phyloP scores from a whole-genome alignment of 225 moss, liverwort and hornwort genomes.

The Pseudoscleropodium purum region DNA sequence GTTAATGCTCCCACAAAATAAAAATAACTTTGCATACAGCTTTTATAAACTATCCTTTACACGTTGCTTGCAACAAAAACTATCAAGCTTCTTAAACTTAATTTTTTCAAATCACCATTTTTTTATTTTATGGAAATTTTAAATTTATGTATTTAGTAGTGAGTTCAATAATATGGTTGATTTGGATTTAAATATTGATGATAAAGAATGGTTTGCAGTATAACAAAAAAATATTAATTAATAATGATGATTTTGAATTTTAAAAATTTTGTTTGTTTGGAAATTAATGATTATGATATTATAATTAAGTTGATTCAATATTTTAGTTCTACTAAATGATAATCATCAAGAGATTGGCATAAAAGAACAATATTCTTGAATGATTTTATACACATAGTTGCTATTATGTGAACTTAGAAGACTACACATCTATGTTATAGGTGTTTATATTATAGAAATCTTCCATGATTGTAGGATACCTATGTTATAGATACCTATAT shows the following conservation, averaged over 20 bases:
- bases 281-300: not conserved
- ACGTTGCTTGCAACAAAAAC: not conserved
- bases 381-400: too few relatives aligned
- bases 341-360: not conserved
- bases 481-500: too few relatives aligned
- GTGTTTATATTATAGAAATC: too few relatives aligned
- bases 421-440: too few relatives aligned
- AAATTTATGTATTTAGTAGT: not conserved
- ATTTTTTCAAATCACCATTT: not conserved
- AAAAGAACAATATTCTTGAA: not conserved
- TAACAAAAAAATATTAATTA: not conserved
- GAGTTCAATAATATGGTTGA: not conserved
- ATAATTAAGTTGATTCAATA: not conserved
- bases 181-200: not conserved
- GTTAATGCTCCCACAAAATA: not conserved
- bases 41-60: not conserved
- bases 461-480: too few relatives aligned
- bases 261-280: rapidly evolving
- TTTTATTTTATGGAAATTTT: not conserved
- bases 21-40: rapidly evolving
- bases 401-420: too few relatives aligned
- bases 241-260: not conserved
- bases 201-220: not conserved
- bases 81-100: not conserved
- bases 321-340: not conserved